These are phyloP conservation scores for Glutinoglossum americanum DNA, from an alignment of 495 filamentous ascomycete genomes.

Conservation along the genomic window DNA sequence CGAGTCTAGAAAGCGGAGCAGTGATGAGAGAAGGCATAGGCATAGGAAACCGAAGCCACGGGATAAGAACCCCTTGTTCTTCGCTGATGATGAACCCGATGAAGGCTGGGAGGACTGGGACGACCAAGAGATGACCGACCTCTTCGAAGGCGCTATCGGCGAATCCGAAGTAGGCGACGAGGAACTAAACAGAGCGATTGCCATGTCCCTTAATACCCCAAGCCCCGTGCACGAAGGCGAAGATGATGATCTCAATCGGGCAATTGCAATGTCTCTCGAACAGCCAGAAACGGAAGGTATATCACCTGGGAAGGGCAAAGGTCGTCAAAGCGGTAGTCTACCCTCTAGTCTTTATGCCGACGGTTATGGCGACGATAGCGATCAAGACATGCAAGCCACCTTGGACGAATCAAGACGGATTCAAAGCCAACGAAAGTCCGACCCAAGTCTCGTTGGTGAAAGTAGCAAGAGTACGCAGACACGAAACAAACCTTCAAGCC, in stretches of 20 bases:
- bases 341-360: neutral
- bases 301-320: neutral
- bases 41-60: neutral
- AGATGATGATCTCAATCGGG: conserved; percentile 56
- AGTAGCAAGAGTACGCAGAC: conserved; percentile 3
- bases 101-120: conserved; percentile 9
- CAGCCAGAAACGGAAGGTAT: neutral
- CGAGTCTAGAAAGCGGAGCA: conserved; percentile 6
- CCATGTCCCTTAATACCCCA: conserved; percentile 3
- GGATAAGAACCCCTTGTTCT: conserved; percentile 37
- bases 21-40: neutral
- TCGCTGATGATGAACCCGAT: conserved; percentile 23
- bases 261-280: conserved; percentile 61
- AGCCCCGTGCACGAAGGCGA: conserved; percentile 12
- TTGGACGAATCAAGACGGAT: conserved; percentile 25
- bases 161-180: neutral
- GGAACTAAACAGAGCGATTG: conserved; percentile 2
- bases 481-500: conserved; percentile 4
- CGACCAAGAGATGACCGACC: conserved; percentile 8
- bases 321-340: neutral
- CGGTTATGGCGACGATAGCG: conserved; percentile 24
- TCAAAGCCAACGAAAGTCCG: conserved; percentile 9
- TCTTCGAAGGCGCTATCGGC: conserved; percentile 9
- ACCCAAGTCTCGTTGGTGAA: conserved; percentile 5
- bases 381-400: conserved; percentile 38